Evolutionary conservation across 1,284 basidiomycete species (phyloP).

Genomic region (Ustilago xerochloae): DNA sequence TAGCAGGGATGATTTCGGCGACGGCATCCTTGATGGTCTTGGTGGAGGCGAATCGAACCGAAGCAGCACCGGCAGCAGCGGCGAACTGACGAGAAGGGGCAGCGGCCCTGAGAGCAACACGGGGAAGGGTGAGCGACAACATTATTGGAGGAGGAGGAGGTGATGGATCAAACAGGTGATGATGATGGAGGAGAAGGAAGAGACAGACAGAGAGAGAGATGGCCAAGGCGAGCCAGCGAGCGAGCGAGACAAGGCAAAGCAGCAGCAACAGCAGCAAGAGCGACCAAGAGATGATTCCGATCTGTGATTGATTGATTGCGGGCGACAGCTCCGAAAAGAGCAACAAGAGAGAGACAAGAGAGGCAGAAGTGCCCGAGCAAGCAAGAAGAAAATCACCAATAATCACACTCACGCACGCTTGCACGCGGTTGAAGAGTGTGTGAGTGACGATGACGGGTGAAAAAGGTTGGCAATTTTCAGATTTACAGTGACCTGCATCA

Average conservation of each 20-base stretch:
- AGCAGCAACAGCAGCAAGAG: background rate
- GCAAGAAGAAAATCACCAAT: background rate
- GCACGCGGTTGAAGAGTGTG: too few relatives aligned
- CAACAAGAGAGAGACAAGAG: background rate
- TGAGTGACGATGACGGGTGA: background rate
- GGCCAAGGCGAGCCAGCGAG: background rate
- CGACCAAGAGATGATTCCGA: background rate
- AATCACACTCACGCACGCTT: background rate
- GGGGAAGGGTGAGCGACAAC: constrained; percentile 65
- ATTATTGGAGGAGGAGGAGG: constrained; percentile 30
- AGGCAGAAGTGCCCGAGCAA: background rate
- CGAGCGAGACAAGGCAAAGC: background rate
- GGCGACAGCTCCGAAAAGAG: constrained; percentile 3
- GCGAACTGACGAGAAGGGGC: constrained; percentile 64
- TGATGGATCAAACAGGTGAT: constrained; percentile 11
- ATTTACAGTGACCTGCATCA: too few relatives aligned
- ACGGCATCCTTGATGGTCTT: constrained; percentile 66
- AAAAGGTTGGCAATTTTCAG: background rate
- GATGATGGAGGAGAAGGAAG: constrained; percentile 27
- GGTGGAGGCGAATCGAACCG: constrained; percentile 64
- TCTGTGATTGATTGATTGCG: background rate
- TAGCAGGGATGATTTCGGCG: constrained; percentile 65
- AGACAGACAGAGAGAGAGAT: background rate
- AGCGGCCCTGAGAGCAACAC: constrained; percentile 60
- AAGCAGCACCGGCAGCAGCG: constrained; percentile 49